These are phyloP conservation scores for Botrytis deweyae DNA, from an alignment of 2,329 filamentous ascomycete species.

Conservation along the genomic window DNA sequence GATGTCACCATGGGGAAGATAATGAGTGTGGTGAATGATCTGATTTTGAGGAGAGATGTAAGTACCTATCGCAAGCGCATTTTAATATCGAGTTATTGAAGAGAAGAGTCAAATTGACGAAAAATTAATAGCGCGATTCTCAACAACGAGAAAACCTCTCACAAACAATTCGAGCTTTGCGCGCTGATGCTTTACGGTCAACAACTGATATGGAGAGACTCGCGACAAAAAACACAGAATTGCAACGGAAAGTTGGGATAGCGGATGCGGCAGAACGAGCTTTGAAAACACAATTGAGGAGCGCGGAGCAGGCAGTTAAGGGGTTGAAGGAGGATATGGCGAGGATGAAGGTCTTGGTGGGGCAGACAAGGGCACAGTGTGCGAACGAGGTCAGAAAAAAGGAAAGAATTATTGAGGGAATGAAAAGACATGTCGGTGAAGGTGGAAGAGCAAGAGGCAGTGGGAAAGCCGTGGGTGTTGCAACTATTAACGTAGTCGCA, in stretches of 20 bases:
- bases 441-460: slow-evolving; percentile 61
- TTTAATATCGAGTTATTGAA: not conserved
- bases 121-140: slow-evolving; percentile 68
- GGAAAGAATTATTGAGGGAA: slow-evolving; percentile 80
- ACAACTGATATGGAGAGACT: slow-evolving; percentile 64
- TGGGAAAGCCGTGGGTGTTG: slow-evolving; percentile 53
- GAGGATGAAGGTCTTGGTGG: slow-evolving; percentile 73
- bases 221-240: slow-evolving; percentile 53
- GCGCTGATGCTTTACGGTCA: slow-evolving; percentile 72
- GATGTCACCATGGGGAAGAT: slow-evolving; percentile 77
- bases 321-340: slow-evolving; percentile 81
- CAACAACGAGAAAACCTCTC: slow-evolving; percentile 84
- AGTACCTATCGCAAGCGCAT: slow-evolving; percentile 38
- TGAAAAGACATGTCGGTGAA: slow-evolving; percentile 84
- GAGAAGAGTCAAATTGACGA: slow-evolving; percentile 9
- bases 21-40: slow-evolving; percentile 90
- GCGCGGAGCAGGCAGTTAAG: slow-evolving; percentile 70
- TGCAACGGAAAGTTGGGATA: slow-evolving; percentile 55
- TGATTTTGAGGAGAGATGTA: slow-evolving; percentile 88
- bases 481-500: slow-evolving; percentile 57
- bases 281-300: slow-evolving; percentile 66
- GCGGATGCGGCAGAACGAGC: slow-evolving; percentile 70
- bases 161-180: slow-evolving; percentile 71
- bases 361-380: slow-evolving; percentile 82
- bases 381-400: slow-evolving; percentile 88